Percentiles rank a stretch among this genome's conserved stretches.
Evolutionary conservation across 2,329 filamentous ascomycete species (phyloP).

Genomic region (Diplodia scrobiculata): DNA sequence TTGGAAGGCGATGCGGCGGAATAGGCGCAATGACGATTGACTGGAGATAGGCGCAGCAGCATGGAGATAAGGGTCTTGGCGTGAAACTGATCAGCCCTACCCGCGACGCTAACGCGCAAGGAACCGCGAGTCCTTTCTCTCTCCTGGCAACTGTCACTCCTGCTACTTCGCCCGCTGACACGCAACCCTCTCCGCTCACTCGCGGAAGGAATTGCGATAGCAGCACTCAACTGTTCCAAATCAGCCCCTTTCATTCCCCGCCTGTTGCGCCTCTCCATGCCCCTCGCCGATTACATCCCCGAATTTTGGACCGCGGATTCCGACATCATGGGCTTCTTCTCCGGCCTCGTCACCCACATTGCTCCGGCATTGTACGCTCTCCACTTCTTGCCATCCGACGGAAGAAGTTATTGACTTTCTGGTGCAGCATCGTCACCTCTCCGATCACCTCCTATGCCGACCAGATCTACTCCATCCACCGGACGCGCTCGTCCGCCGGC

Average conservation of each 20-base stretch:
- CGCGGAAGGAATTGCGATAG: slow-evolving; percentile 15
- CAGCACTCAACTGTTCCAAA: not conserved
- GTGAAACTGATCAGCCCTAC: slow-evolving; percentile 20
- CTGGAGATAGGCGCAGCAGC: slow-evolving; percentile 8
- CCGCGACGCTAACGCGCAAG: slow-evolving; percentile 20
- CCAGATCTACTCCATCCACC: slow-evolving; percentile 67
- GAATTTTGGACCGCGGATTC: slow-evolving; percentile 24
- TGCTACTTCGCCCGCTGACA: slow-evolving; percentile 1
- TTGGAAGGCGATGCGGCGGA: not conserved
- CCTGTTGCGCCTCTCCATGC: slow-evolving; percentile 6
- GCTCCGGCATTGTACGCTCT: slow-evolving; percentile 45
- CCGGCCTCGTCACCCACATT: slow-evolving; percentile 41
- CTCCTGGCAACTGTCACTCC: slow-evolving; percentile 10
- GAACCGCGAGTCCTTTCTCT: slow-evolving; percentile 18
- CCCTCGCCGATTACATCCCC: slow-evolving; percentile 27
- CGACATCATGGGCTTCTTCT: slow-evolving; percentile 43
- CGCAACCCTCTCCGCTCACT: not conserved
- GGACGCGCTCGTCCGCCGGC: slow-evolving; percentile 60
- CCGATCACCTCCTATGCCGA: slow-evolving; percentile 67
- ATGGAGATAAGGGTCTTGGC: slow-evolving; percentile 25
- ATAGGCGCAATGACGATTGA: slow-evolving; percentile 2
- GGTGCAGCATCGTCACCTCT: slow-evolving; percentile 59
- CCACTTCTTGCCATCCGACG: not conserved
- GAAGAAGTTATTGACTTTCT: not conserved
- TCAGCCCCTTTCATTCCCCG: not conserved